These are phyloP conservation scores for apple (Malus domestica) DNA, from an alignment of 306 rosid genomes.

Conservation along the genomic window DNA sequence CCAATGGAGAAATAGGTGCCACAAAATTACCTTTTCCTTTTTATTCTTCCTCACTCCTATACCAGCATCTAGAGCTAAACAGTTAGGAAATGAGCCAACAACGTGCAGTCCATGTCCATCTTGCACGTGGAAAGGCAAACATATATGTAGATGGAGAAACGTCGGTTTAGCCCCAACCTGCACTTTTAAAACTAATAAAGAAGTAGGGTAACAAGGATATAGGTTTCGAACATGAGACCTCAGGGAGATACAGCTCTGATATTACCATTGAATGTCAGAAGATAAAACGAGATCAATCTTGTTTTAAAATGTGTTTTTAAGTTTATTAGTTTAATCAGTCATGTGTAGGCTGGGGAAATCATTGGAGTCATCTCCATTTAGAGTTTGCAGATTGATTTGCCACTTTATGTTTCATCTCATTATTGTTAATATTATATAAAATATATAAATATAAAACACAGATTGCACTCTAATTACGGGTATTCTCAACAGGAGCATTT, in stretches of 20 bases:
- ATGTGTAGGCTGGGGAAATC: not conserved
- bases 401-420: not conserved
- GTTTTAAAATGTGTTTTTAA: not conserved
- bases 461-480: slow-evolving; percentile 2
- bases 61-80: not conserved
- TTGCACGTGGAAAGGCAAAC: not conserved
- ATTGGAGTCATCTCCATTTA: not conserved
- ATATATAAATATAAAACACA: not conserved
- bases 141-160: not conserved
- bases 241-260: not conserved
- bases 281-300: not conserved
- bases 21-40: not conserved
- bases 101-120: not conserved
- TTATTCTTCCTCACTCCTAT: not conserved
- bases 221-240: not conserved
- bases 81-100: not conserved
- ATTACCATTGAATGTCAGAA: not conserved
- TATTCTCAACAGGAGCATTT: slow-evolving; percentile 70
- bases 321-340: not conserved
- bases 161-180: not conserved
- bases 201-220: not conserved
- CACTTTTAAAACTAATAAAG: not conserved
- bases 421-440: slow-evolving; percentile 10
- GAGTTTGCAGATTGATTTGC: not conserved
- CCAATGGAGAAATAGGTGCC: not conserved